phyloP scores from a whole-genome alignment of 2,329 filamentous ascomycete species.

The Verticillium zaregamsianum region DNA sequence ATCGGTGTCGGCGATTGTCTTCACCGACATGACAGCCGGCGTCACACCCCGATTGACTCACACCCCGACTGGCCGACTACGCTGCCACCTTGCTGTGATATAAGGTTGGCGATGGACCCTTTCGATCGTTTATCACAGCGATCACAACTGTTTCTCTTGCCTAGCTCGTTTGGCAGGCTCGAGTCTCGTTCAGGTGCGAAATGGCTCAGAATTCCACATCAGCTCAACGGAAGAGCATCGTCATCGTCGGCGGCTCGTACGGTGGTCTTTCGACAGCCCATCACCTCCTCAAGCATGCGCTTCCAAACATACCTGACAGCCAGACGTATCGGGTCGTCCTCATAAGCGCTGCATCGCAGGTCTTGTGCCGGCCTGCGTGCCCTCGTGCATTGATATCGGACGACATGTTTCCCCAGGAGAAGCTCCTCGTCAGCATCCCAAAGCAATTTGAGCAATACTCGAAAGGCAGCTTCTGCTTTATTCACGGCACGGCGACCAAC shows the following conservation, averaged over 20 bases:
- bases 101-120: background rate
- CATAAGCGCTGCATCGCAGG: constrained; percentile 34
- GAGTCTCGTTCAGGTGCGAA: background rate
- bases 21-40: background rate
- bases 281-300: constrained; percentile 46
- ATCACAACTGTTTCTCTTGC: background rate
- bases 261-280: constrained; percentile 47
- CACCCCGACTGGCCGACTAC: background rate
- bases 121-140: too few relatives aligned
- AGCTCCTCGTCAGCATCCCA: constrained; percentile 37
- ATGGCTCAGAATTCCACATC: background rate
- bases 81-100: background rate
- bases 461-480: constrained; percentile 30
- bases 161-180: background rate
- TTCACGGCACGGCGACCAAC: constrained; percentile 33
- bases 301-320: constrained; percentile 34
- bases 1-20: background rate
- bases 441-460: constrained; percentile 34
- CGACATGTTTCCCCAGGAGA: constrained; percentile 35
- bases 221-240: constrained; percentile 30
- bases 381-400: constrained; percentile 44
- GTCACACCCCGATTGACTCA: background rate
- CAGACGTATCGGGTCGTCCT: constrained; percentile 35
- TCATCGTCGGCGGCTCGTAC: constrained; percentile 51
- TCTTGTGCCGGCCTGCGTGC: constrained; percentile 36